Conservation (phyloP, 1,139 yeast genomes). For the Geotrichum candidum region DNA sequence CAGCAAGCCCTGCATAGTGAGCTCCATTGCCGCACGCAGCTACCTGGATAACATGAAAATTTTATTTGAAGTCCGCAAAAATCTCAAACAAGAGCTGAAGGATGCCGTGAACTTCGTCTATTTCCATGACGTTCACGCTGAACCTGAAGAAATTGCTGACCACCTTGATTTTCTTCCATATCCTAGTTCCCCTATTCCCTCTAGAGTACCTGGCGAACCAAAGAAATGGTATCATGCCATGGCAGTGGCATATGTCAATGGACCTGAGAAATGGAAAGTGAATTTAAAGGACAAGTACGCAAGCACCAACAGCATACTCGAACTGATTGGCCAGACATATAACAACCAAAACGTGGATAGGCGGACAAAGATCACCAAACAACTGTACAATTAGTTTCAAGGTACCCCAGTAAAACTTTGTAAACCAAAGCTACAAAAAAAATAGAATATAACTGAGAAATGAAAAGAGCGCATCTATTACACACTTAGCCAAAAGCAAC, state of each 20-base stretch:
- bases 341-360: background rate
- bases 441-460: background rate
- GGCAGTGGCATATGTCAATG: background rate
- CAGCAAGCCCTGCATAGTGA: conserved; percentile 1
- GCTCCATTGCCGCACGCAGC: background rate
- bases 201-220: background rate
- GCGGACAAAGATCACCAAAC: background rate
- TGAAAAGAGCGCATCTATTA: background rate
- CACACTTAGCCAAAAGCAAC: conserved; percentile 17
- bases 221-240: background rate
- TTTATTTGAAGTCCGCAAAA: background rate
- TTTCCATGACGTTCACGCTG: background rate
- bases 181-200: background rate
- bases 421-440: background rate
- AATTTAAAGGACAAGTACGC: background rate
- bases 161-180: conserved; percentile 1
- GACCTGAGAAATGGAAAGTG: background rate
- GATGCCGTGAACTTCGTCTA: background rate
- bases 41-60: background rate
- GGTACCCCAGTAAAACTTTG: background rate
- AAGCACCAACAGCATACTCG: background rate
- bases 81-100: background rate
- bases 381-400: background rate
- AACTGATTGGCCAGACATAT: background rate
- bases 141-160: background rate